Conservation (phyloP, 169 alveolate genomes). For the Plasmodium coatneyi region DNA sequence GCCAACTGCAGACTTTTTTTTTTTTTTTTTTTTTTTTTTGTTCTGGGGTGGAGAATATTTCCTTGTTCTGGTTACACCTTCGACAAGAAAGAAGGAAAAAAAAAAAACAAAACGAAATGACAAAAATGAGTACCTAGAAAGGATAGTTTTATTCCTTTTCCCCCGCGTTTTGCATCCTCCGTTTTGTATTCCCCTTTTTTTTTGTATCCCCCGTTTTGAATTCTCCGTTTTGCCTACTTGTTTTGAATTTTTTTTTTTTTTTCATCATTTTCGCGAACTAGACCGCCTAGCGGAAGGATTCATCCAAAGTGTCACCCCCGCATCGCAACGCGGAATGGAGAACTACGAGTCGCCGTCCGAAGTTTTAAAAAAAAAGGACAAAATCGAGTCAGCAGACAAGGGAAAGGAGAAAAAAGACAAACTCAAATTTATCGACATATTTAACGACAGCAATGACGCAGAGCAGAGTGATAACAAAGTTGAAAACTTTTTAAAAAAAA, state of each 20-base stretch:
- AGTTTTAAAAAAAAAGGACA: conserved; percentile 39
- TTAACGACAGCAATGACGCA: conserved; percentile 41
- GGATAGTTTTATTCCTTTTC: neutral
- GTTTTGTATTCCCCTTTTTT: no score
- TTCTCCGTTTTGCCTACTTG: neutral
- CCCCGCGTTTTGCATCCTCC: neutral
- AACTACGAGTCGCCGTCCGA: conserved; percentile 69
- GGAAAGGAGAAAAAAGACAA: neutral
- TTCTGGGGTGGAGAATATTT: neutral
- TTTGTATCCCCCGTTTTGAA: neutral
- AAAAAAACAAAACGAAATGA: neutral
- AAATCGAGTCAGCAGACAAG: neutral
- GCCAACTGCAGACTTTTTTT: neutral
- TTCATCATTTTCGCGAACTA: neutral
- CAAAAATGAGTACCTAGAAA: neutral
- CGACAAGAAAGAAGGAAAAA: neutral
- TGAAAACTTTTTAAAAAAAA: neutral
- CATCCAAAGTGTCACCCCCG: neutral
- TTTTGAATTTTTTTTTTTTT: no score
- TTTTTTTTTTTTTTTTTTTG: neutral
- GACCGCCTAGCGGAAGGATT: neutral
- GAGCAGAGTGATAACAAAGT: conserved; percentile 6
- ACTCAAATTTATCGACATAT: conserved; percentile 50
- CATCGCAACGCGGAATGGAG: conserved; percentile 17
- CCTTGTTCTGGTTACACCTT: neutral